Evolutionary conservation across 768 basidiomycete species (phyloP), one percentile per base, ranked within the genome.

Genomic region (Phaeotremella skinneri): DNA sequence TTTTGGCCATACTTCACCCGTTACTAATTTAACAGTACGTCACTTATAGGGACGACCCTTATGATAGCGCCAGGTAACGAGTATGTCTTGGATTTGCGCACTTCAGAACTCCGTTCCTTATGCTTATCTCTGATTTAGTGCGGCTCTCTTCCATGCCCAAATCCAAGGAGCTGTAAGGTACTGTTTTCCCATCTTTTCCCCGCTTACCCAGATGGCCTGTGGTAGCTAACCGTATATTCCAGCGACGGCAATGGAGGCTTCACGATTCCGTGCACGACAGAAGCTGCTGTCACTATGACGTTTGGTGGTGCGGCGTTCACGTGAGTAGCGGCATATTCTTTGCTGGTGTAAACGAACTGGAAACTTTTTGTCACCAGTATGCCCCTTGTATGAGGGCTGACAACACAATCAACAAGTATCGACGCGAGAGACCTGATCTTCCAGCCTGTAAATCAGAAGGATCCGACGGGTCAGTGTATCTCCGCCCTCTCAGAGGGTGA

Each of bases 401-500:
- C 41, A 34, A 29, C 13, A 52, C 49, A 9, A n/a, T 29, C 17
- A 16, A 25, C 29, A 67, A n/a, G 61, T 41, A 61, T 63, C 34
- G 66, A 64, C 50, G 61, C 52, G n/a, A 56, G 59, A 2, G 65
- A 61, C 32, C 58, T 67, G 14, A 47, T 64, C 55, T 62, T 64
- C 59, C 56, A 57, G 26, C 63, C 59, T 4, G 39, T 56, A 11
- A 16, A 23, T 30, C 20, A 51, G 20, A 49, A 30, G 1, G 32
- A 49, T 43, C 52, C 55, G 20, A 21, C 29, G 37, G 59, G 62
- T 20, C 29, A 59, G 9, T 92, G 90, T 73, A 66, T 83, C 11
- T 87, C 86, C 52, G 87, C 88, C 16, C 87, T 92, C 70, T 80
- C 82, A 11, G 78, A 85, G 9, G 86, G 86, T 3, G 73, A 81